Evolutionary conservation across 768 basidiomycete species (phyloP).

Genomic region (Hypholoma sublateritium): DNA sequence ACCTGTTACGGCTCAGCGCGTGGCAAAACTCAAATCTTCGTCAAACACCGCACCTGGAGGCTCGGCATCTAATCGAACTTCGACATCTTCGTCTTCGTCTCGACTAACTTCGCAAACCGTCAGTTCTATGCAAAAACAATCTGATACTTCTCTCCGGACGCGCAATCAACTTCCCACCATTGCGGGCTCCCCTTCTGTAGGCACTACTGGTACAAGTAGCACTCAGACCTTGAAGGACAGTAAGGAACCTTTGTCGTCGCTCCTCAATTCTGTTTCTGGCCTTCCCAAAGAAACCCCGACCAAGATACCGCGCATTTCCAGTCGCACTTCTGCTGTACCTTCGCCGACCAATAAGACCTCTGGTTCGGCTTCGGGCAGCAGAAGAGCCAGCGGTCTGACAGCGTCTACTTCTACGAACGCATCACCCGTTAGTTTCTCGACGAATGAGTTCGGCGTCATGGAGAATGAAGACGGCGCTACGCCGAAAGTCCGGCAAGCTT

Average conservation of each 20-base stretch:
- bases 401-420: conserved; percentile 60
- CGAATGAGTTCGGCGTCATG: conserved; percentile 82
- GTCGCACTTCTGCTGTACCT: conserved; percentile 70
- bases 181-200: conserved; percentile 90
- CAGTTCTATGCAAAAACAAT: conserved; percentile 86
- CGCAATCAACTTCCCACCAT: conserved; percentile 86
- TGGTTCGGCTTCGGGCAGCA: conserved; percentile 45
- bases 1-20: conserved; percentile 77
- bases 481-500: conserved; percentile 53
- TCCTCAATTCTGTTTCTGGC: conserved; percentile 49
- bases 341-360: conserved; percentile 72
- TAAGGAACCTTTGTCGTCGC: conserved; percentile 55
- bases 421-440: conserved; percentile 55
- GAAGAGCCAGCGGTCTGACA: conserved; percentile 60
- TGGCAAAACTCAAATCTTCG: conserved; percentile 74
- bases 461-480: conserved; percentile 56
- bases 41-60: conserved; percentile 45
- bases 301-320: conserved; percentile 92
- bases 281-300: conserved; percentile 84
- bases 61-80: conserved; percentile 33
- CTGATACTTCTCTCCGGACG: conserved; percentile 75
- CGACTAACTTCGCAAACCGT: conserved; percentile 79
- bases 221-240: conserved; percentile 51
- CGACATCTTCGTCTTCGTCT: conserved; percentile 52
- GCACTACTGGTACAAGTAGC: conserved; percentile 50